Conservation (phyloP, 805 yeast species). For the Ogataea haglerorum region DNA sequence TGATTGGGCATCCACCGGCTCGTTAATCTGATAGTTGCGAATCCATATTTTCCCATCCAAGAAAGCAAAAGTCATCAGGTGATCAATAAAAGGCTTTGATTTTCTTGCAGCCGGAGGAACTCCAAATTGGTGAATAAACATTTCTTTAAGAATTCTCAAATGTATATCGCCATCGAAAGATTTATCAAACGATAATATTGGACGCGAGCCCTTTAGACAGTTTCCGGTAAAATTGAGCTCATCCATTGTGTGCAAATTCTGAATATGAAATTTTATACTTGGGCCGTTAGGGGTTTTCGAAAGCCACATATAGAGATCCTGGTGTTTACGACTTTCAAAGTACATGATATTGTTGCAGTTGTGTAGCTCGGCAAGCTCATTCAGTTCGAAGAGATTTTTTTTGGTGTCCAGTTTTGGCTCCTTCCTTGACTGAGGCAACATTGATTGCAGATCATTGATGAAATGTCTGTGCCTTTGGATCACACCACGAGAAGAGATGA, state of each 20-base stretch:
- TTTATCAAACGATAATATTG: constrained; percentile 83
- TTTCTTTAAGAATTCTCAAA: constrained; percentile 72
- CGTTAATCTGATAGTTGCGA: constrained; percentile 85
- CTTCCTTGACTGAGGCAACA: constrained; percentile 92
- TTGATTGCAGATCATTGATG: constrained; percentile 69
- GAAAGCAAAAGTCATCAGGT: constrained; percentile 86
- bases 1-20: constrained; percentile 36
- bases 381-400: constrained; percentile 80
- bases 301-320: constrained; percentile 90
- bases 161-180: constrained; percentile 71
- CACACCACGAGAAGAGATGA: constrained; percentile 92
- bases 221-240: constrained; percentile 96
- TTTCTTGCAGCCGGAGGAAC: constrained; percentile 94
- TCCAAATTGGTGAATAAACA: constrained; percentile 80
- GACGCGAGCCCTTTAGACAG: constrained; percentile 93
- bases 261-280: constrained; percentile 87
- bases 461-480: constrained; percentile 94
- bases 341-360: constrained; percentile 94
- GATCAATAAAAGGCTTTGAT: constrained; percentile 92
- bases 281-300: constrained; percentile 98
- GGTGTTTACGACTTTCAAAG: constrained; percentile 95
- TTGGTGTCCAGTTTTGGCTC: constrained; percentile 95
- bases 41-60: constrained; percentile 95
- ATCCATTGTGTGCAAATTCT: constrained; percentile 92
- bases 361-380: constrained; percentile 94